Conservation (phyloP, 257 asterid genomes). For the Anisodus acutangulus region DNA sequence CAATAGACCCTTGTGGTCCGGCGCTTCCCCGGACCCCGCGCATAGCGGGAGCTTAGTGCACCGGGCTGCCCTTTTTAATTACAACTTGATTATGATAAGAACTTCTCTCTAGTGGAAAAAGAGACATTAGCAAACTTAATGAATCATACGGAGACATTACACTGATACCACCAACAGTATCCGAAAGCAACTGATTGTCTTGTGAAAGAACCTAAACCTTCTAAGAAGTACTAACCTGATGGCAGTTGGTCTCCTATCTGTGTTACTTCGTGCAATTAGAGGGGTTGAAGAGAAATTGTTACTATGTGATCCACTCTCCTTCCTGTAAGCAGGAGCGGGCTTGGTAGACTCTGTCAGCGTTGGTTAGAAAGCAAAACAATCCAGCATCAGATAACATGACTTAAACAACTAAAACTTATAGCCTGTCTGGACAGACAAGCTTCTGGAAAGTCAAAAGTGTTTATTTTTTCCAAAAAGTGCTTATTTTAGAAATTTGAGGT, state of each 20-base stretch:
- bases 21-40: too few species aligned
- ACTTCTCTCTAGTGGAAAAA: background rate
- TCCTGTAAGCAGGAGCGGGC: slow-evolving; percentile 60
- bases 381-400: slow-evolving; percentile 21
- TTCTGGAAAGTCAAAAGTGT: too few species aligned
- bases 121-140: slow-evolving; percentile 2
- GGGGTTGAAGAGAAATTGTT: slow-evolving; percentile 50
- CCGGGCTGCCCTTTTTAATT: background rate
- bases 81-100: background rate
- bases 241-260: slow-evolving; percentile 53
- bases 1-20: too few species aligned
- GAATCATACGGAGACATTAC: background rate
- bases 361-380: background rate
- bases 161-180: background rate
- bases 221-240: slow-evolving; percentile 48
- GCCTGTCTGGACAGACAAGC: too few species aligned
- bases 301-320: slow-evolving; percentile 66
- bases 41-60: too few species aligned
- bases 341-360: slow-evolving; percentile 52
- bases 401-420: background rate
- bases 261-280: slow-evolving; percentile 50
- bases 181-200: too few species aligned
- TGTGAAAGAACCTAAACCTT: background rate
- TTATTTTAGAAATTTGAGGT: too few species aligned
- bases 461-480: too few species aligned